Conservation (phyloP, 257 asterid species). For the Nicotiana knightiana region DNA sequence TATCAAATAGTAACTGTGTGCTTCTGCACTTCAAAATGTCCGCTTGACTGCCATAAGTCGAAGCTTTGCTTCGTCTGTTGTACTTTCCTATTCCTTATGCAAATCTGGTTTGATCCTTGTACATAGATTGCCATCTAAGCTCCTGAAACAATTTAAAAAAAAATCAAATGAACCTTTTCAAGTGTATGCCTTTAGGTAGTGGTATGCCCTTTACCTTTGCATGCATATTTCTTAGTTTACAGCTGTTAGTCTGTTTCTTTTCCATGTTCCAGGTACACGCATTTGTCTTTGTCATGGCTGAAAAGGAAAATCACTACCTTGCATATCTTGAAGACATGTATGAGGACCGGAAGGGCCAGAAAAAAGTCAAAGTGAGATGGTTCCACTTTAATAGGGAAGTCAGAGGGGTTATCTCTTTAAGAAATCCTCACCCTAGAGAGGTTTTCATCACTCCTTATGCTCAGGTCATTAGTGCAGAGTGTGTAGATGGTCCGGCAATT, state of each 20-base stretch:
- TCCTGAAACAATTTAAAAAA: background rate
- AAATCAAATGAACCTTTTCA: background rate
- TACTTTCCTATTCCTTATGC: background rate
- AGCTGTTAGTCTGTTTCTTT: background rate
- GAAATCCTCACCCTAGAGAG: conserved; percentile 78
- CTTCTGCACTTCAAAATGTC: background rate
- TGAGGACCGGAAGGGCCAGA: conserved; percentile 89
- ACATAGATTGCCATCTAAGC: background rate
- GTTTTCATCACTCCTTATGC: conserved; percentile 83
- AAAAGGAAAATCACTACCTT: conserved; percentile 71
- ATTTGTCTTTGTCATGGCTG: conserved; percentile 94
- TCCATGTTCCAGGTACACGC: conserved; percentile 56
- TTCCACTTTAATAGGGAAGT: conserved; percentile 89
- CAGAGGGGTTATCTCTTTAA: conserved; percentile 53
- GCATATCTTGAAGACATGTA: conserved; percentile 97
- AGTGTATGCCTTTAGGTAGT: background rate
- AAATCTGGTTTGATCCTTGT: background rate
- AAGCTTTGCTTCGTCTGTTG: background rate
- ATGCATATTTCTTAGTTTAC: background rate
- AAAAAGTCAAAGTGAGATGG: conserved; percentile 98
- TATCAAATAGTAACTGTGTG: background rate
- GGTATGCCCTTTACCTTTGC: background rate
- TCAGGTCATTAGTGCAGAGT: conserved; percentile 95
- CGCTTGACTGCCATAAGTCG: background rate
- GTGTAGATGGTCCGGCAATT: conserved; percentile 92